Percentiles rank a stretch among this genome's conserved stretches.
phyloP scores from a whole-genome alignment of 345 rosid species.

The Pistacia integerrima region DNA sequence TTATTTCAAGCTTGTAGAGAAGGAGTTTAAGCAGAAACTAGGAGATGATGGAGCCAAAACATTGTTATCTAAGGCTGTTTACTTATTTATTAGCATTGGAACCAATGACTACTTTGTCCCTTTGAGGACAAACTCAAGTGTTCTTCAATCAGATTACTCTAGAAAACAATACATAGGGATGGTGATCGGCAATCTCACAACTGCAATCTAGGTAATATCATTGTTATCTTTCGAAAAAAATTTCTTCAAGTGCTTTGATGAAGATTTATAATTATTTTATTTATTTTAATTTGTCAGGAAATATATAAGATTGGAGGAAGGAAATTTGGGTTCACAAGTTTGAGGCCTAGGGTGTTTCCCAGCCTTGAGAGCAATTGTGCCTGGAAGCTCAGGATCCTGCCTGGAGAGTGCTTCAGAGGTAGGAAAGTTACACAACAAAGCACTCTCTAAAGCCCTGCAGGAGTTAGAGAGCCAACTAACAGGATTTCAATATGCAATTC shows the following conservation, averaged over 20 bases:
- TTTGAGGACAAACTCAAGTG: background rate
- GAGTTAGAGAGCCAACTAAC: background rate
- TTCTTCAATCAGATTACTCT: background rate
- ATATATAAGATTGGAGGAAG: background rate
- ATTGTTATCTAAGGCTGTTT: slow-evolving; percentile 39
- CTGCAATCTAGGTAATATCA: slow-evolving; percentile 19
- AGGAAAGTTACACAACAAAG: background rate
- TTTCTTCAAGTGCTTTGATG: too few species aligned
- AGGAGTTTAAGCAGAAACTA: slow-evolving; percentile 24
- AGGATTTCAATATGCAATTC: slow-evolving; percentile 14
- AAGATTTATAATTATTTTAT: too few species aligned
- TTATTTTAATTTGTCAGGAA: background rate
- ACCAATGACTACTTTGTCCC: too few species aligned
- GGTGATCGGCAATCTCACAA: slow-evolving; percentile 36
- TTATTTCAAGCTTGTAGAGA: slow-evolving; percentile 37
- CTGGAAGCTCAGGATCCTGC: background rate
- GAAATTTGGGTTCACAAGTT: background rate
- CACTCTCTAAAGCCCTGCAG: background rate
- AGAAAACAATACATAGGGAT: slow-evolving; percentile 13
- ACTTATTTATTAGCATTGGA: slow-evolving; percentile 43
- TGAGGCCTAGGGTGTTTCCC: slow-evolving; percentile 7
- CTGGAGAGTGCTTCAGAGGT: background rate
- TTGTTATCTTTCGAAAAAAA: too few species aligned
- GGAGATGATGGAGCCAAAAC: background rate
- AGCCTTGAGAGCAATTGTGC: background rate